phyloP scores from a whole-genome alignment of 2,329 filamentous ascomycete genomes.

The Zopfia rhizophila region DNA sequence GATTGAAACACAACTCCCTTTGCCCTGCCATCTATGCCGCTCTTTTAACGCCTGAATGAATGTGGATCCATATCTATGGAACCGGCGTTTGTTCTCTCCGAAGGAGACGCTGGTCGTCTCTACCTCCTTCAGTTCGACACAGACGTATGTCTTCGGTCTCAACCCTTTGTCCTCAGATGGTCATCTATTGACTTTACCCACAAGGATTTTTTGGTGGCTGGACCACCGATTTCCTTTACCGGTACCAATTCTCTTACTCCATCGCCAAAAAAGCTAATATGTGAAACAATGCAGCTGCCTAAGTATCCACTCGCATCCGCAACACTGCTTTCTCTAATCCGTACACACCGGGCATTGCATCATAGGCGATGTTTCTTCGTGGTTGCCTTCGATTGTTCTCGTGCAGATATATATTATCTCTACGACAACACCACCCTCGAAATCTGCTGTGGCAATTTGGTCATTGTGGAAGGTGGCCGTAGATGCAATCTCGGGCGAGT shows the following conservation, averaged over 20 bases:
- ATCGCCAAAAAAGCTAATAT: background rate
- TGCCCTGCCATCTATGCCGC: too few species aligned
- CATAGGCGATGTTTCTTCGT: constrained; percentile 71
- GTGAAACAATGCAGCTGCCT: constrained; percentile 31
- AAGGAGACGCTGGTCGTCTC: too few species aligned
- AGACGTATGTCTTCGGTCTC: too few species aligned
- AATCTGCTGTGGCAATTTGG: constrained; percentile 89
- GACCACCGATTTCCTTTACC: too few species aligned
- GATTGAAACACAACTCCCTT: too few species aligned
- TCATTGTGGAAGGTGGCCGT: constrained; percentile 97
- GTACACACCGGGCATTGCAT: constrained; percentile 45
- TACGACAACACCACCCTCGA: constrained; percentile 93
- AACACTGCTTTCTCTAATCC: constrained; percentile 38
- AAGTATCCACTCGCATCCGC: constrained; percentile 48
- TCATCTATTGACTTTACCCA: too few species aligned
- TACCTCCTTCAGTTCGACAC: too few species aligned
- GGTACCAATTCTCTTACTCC: background rate
- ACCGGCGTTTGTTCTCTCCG: too few species aligned
- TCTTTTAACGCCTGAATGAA: too few species aligned
- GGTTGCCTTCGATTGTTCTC: constrained; percentile 94
- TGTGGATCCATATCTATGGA: too few species aligned
- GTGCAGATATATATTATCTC: constrained; percentile 96
- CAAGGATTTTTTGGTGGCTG: constrained; percentile 62
- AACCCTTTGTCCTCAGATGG: too few species aligned
- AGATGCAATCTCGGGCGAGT: constrained; percentile 96